phyloP scores from a whole-genome alignment of 441 rosid genomes.

The Raphanus hybrid region DNA sequence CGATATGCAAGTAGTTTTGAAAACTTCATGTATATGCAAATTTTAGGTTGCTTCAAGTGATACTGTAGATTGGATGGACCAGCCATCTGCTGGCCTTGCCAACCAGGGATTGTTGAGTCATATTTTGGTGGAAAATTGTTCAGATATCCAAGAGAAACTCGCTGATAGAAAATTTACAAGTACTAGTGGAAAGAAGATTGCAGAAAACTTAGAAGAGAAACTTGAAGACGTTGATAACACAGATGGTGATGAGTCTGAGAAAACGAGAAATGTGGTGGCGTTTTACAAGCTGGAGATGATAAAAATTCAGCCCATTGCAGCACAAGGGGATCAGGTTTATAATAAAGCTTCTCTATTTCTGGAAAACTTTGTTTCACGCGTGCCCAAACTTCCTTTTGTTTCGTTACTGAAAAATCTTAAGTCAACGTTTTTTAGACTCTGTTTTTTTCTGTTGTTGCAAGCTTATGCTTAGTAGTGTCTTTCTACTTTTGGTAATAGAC shows the following conservation, averaged over 20 bases:
- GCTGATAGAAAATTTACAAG: conserved; percentile 45
- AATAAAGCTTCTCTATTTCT: neutral
- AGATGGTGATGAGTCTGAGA: conserved; percentile 53
- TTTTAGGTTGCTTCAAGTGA: conserved; percentile 77
- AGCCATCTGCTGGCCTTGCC: conserved; percentile 84
- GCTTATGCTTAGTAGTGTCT: conserved; percentile 12
- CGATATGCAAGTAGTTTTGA: too few relatives aligned
- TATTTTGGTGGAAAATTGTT: conserved; percentile 70
- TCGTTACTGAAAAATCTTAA: too few relatives aligned
- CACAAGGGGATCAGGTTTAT: conserved; percentile 79
- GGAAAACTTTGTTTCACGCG: too few relatives aligned
- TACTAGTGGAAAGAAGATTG: conserved; percentile 44
- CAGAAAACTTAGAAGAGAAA: conserved; percentile 44
- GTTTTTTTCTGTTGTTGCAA: neutral
- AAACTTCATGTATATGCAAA: conserved; percentile 5
- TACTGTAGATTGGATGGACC: conserved; percentile 88
- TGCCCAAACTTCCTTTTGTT: neutral
- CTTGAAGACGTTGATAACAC: conserved; percentile 47
- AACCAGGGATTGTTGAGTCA: conserved; percentile 87
- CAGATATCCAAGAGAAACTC: conserved; percentile 66
- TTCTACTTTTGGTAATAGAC: conserved; percentile 49
- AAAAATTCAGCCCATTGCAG: conserved; percentile 77
- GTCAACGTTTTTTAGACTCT: too few relatives aligned
- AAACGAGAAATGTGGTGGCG: conserved; percentile 47
- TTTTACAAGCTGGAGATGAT: conserved; percentile 88